A percentile compares a stretch with the other conserved stretches of the same genome.
Evolutionary conservation across 139 green algal species (phyloP).

Genomic region (Closterium sp.): DNA sequence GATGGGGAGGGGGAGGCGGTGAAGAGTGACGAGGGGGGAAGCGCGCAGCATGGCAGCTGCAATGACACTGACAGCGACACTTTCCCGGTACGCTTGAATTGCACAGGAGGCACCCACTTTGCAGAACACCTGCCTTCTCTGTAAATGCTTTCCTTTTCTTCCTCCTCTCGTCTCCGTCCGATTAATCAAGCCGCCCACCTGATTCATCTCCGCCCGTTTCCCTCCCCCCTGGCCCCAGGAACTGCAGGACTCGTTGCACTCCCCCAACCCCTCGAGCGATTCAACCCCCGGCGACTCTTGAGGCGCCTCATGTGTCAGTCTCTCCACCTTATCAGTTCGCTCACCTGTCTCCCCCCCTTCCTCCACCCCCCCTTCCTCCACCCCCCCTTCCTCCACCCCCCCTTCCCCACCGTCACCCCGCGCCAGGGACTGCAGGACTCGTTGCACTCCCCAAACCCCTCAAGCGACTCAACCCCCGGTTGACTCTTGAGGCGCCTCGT

Average conservation of each 20-base stretch:
- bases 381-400: too few relatives aligned
- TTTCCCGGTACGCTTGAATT: not conserved
- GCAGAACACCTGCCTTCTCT: not conserved
- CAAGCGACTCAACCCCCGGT: not conserved
- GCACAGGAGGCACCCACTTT: not conserved
- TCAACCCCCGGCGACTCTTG: not conserved
- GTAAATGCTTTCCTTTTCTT: too few relatives aligned
- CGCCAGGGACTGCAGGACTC: not conserved
- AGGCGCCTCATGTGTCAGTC: too few relatives aligned
- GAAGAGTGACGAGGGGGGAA: not conserved
- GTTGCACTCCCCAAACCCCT: not conserved
- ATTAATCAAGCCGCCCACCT: too few relatives aligned
- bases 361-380: too few relatives aligned
- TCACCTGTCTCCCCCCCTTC: too few relatives aligned
- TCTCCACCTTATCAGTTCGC: too few relatives aligned
- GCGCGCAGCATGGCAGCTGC: not conserved
- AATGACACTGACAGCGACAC: not conserved
- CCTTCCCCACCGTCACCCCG: too few relatives aligned
- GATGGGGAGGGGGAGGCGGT: not conserved
- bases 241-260: not conserved
- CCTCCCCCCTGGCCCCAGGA: not conserved
- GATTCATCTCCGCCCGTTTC: not conserved
- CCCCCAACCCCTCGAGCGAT: not conserved
- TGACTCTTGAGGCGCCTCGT: too few relatives aligned
- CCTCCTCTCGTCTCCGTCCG: too few relatives aligned